Conservation (phyloP, 345 rosid genomes). For the Ceriops zippeliana region DNA sequence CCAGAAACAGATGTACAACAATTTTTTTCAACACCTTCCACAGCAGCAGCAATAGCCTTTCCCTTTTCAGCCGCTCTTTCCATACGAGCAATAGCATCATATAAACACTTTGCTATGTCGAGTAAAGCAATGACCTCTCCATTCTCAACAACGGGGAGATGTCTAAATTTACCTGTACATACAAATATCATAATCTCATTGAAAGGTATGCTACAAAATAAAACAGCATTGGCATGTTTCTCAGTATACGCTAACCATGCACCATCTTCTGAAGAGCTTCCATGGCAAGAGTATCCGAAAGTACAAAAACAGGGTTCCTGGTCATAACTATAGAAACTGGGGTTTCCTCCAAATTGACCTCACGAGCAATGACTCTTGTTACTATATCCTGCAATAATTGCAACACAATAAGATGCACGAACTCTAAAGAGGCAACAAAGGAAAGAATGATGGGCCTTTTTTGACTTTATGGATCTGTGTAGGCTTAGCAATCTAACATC, state of each 20-base stretch:
- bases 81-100: slow-evolving; percentile 98
- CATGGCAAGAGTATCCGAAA: slow-evolving; percentile 92
- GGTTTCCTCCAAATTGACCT: slow-evolving; percentile 76
- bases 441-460: neutral
- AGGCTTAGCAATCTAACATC: neutral
- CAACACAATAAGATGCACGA: neutral
- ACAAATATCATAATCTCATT: slow-evolving; percentile 14
- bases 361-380: slow-evolving; percentile 78
- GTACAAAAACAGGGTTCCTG: slow-evolving; percentile 85
- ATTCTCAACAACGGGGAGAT: slow-evolving; percentile 97
- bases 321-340: slow-evolving; percentile 98
- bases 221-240: neutral
- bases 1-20: slow-evolving; percentile 89
- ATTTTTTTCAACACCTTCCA: slow-evolving; percentile 94
- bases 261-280: slow-evolving; percentile 99
- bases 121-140: slow-evolving; percentile 98
- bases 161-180: slow-evolving; percentile 85
- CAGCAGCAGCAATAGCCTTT: slow-evolving; percentile 98
- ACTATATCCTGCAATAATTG: slow-evolving; percentile 62
- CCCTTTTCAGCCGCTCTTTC: slow-evolving; percentile 99
- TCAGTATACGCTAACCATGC: slow-evolving; percentile 54
- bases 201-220: neutral
- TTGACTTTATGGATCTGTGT: neutral
- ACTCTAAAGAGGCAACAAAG: neutral
- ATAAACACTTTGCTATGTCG: slow-evolving; percentile 94